phyloP scores from a whole-genome alignment of 2,329 filamentous ascomycete genomes.

The Myriosclerotinia duriaeana region DNA sequence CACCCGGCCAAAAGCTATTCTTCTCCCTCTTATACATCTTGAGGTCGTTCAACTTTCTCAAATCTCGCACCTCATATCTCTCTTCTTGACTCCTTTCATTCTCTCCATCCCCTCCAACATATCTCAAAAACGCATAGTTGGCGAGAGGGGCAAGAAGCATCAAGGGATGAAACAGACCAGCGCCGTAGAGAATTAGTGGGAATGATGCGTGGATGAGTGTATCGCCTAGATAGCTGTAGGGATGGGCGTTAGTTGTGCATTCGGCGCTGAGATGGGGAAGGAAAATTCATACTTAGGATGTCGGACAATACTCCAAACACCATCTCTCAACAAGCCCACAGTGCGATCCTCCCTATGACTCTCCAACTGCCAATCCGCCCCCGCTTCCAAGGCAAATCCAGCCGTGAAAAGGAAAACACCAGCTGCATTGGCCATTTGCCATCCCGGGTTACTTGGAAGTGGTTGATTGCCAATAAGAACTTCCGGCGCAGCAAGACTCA shows the following conservation, averaged over 20 bases:
- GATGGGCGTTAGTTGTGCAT: conserved; percentile 1
- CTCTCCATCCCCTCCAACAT: conserved; percentile 22
- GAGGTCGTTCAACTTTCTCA: conserved; percentile 18
- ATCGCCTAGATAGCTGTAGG: conserved; percentile 26
- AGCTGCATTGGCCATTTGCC: conserved; percentile 20
- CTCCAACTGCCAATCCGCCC: conserved; percentile 26
- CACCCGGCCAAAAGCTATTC: conserved; percentile 26
- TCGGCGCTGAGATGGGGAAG: no score
- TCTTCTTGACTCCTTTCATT: conserved; percentile 24
- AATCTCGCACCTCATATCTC: conserved; percentile 19
- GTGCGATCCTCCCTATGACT: conserved; percentile 13
- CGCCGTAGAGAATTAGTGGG: conserved; percentile 25
- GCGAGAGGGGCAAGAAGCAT: conserved; percentile 24
- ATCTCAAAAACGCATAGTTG: conserved; percentile 26
- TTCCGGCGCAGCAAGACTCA: conserved; percentile 18
- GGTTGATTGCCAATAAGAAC: conserved; percentile 11
- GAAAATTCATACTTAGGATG: conserved; percentile 27
- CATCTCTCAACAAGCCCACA: conserved; percentile 17
- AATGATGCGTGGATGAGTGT: conserved; percentile 27
- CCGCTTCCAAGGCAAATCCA: conserved; percentile 25
- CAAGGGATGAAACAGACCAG: conserved; percentile 26
- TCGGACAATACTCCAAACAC: conserved; percentile 27
- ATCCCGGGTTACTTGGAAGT: conserved; percentile 18
- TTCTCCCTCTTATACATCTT: conserved; percentile 22
- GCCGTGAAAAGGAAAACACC: conserved; percentile 24